Conservation (phyloP, 2,329 filamentous ascomycete species). For the Graphilbum fragrans region DNA sequence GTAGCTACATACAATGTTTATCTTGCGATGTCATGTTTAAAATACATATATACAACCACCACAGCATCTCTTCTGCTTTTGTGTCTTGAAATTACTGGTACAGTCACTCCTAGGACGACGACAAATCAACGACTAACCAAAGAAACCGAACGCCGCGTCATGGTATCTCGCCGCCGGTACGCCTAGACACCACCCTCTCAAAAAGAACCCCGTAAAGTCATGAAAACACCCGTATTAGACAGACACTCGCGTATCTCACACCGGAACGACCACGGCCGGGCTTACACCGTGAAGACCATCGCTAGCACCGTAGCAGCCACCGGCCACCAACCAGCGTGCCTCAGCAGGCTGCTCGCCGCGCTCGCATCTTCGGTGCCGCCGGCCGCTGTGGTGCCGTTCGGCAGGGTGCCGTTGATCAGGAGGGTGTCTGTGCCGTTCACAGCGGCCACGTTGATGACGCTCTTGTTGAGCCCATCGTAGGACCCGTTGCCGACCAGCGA, state of each 20-base stretch:
- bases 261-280: background rate
- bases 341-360: constrained; percentile 19
- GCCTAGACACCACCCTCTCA: too few relatives aligned
- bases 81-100: too few relatives aligned
- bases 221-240: too few relatives aligned
- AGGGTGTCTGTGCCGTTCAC: constrained; percentile 54
- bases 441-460: constrained; percentile 46
- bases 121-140: too few relatives aligned
- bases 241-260: too few relatives aligned
- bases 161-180: too few relatives aligned
- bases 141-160: too few relatives aligned
- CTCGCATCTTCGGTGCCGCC: constrained; percentile 29
- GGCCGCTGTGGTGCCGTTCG: constrained; percentile 49
- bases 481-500: constrained; percentile 54
- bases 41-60: too few relatives aligned
- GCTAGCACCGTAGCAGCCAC: constrained; percentile 29
- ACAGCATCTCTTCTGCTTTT: too few relatives aligned
- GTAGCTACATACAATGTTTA: too few relatives aligned
- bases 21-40: background rate
- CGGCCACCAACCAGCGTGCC: constrained; percentile 38
- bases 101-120: too few relatives aligned
- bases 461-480: constrained; percentile 46
- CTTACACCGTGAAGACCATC: constrained; percentile 29
- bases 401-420: constrained; percentile 63
- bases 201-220: too few relatives aligned